A percentile compares a stretch with the other conserved stretches of the same genome.
These are phyloP conservation scores for Aspergillus phoenicis DNA, from an alignment of 2,329 filamentous ascomycete genomes.

Conservation along the genomic window DNA sequence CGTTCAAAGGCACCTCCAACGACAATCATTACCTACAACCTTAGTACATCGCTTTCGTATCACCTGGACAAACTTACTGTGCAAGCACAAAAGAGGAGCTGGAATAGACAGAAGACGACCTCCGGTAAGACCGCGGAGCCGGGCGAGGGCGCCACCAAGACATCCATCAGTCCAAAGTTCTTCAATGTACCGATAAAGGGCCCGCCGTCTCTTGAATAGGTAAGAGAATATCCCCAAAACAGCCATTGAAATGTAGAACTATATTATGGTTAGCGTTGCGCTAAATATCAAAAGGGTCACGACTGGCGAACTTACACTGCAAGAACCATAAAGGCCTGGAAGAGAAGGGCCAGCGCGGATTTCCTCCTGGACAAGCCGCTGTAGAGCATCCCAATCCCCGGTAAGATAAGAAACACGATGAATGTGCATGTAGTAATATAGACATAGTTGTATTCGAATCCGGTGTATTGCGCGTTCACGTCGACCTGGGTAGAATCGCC, in stretches of 20 bases:
- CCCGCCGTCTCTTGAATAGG: constrained; percentile 62
- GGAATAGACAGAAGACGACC: constrained; percentile 68
- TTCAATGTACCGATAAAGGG: constrained; percentile 65
- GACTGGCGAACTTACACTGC: constrained; percentile 48
- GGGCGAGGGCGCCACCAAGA: constrained; percentile 62
- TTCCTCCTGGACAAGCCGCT: constrained; percentile 65
- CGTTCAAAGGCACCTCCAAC: constrained; percentile 66
- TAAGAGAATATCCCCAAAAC: constrained; percentile 67
- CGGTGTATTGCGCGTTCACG: constrained; percentile 61
- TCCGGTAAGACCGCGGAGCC: constrained; percentile 62
- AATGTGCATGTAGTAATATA: constrained; percentile 61
- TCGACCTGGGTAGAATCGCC: constrained; percentile 57
- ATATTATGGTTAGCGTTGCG: background rate
- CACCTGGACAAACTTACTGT: constrained; percentile 30
- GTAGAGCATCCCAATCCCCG: constrained; percentile 67
- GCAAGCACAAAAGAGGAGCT: constrained; percentile 62
- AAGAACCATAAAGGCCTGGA: constrained; percentile 63
- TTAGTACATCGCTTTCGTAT: constrained; percentile 20
- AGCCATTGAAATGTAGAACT: constrained; percentile 57
- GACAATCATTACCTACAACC: constrained; percentile 63
- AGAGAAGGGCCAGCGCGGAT: constrained; percentile 63
- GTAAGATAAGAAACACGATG: constrained; percentile 68
- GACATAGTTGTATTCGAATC: constrained; percentile 63
- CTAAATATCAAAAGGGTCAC: background rate
- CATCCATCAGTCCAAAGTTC: constrained; percentile 64